Base-by-base conservation (phyloP, 1,284 basidiomycete genomes). In the Agroathelia rolfsii region DNA sequence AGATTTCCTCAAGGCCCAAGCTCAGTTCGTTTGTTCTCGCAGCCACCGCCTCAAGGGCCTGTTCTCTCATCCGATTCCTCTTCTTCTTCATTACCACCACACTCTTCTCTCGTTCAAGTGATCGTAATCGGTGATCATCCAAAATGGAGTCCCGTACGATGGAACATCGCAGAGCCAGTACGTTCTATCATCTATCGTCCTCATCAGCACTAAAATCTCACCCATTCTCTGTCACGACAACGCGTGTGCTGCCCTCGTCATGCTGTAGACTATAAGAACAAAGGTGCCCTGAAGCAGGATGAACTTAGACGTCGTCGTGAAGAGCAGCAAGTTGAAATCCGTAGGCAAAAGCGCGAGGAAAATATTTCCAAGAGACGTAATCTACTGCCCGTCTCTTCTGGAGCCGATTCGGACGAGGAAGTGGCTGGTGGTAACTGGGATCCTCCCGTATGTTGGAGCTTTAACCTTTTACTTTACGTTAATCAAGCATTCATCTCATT, bases 271-370 rank as follows among this genome's bases (percentile, higher is more conserved):
- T 77, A 69, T 55, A 77, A 90, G 69, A 81, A 74, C 61, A 89
- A 88, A 58, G 80, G 82, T 43, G 77, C 69, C 44, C 65, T 89
- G 44, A 88, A 87, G 57, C 76, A 77, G 48, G 86, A 90, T 43
- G 82, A 84, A 47, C 82, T 95, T 48, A 77, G 93, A 53, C 82
- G 90, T 60, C 80, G 92, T 56, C 78, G 92, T 42, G 92, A 96
- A 59, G 92, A 96, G 56, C 87, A 93, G 56, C 90, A 95, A 53
- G 92, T 96, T 38, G 93, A 96, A 69, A 95, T 96, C 67, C 75
- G 92, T 53, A 76, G 87, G 53, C 87, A 92, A 65, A 95, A 95
- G 66, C 74, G 93, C 47, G 92, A 96, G 55, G 92, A 96, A 60
- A 92, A 89, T 55, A 93, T 96, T 41, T 86, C 92, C 42, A 96